Conservation (phyloP, 2,329 filamentous ascomycete genomes). For the Mycogone perniciosa region DNA sequence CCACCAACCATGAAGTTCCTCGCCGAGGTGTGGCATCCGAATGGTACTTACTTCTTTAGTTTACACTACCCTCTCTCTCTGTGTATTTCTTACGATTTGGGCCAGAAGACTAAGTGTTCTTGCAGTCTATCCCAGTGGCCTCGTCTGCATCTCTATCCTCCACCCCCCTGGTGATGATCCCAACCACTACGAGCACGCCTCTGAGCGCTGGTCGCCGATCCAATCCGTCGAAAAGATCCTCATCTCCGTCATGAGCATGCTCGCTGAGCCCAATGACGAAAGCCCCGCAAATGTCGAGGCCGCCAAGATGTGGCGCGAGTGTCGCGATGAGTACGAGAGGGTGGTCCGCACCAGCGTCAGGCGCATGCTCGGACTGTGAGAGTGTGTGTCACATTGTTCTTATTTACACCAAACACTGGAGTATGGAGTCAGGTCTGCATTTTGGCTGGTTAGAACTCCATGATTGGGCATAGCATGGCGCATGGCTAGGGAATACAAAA, state of each 20-base stretch:
- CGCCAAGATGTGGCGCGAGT: constrained; percentile 91
- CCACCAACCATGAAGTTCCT: constrained; percentile 95
- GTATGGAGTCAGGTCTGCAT: constrained; percentile 6
- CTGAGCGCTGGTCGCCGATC: constrained; percentile 92
- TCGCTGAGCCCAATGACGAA: constrained; percentile 95
- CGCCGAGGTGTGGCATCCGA: constrained; percentile 92
- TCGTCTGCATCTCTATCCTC: constrained; percentile 97
- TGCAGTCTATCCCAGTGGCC: constrained; percentile 80
- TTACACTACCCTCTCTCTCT: constrained; percentile 3
- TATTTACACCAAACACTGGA: background rate
- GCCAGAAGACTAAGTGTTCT: background rate
- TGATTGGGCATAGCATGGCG: constrained; percentile 12
- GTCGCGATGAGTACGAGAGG: constrained; percentile 75
- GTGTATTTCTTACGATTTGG: background rate
- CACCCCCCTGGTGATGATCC: constrained; percentile 95
- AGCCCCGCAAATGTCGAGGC: constrained; percentile 94
- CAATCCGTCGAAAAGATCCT: constrained; percentile 97
- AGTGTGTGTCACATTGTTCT: background rate
- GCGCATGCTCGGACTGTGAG: constrained; percentile 66
- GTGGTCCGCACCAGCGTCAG: constrained; percentile 78
- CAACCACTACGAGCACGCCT: constrained; percentile 95
- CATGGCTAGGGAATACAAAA: constrained; percentile 7
- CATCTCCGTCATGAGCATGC: constrained; percentile 96
- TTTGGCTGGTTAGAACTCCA: background rate
- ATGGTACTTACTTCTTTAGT: constrained; percentile 51